These are phyloP conservation scores for Nemania abortiva DNA, from an alignment of 2,329 filamentous ascomycete species.

Conservation along the genomic window DNA sequence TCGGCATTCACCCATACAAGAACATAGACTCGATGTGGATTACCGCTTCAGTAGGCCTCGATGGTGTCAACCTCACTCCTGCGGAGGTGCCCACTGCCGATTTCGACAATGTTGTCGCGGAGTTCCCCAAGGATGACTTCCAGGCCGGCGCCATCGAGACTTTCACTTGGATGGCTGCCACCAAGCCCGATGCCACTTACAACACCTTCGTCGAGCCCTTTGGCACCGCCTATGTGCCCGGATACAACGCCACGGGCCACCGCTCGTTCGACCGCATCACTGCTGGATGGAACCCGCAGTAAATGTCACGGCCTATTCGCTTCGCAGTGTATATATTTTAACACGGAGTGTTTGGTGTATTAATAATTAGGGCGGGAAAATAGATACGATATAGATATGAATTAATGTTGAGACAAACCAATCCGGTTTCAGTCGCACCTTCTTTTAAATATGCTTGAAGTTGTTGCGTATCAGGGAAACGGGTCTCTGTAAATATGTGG, in stretches of 20 bases:
- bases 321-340: conserved; percentile 4
- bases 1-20: conserved; percentile 34
- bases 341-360: neutral
- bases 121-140: conserved; percentile 34
- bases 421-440: neutral
- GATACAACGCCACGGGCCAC: conserved; percentile 35
- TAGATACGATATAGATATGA: neutral
- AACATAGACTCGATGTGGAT: conserved; percentile 35
- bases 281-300: conserved; percentile 2
- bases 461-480: neutral
- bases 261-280: conserved; percentile 35
- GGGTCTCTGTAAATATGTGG: too few species aligned
- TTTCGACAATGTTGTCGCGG: conserved; percentile 26
- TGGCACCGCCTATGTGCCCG: conserved; percentile 28
- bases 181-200: conserved; percentile 37
- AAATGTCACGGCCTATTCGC: neutral
- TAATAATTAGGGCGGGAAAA: neutral
- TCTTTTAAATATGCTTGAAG: neutral
- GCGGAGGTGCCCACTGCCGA: conserved; percentile 20
- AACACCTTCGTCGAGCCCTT: conserved; percentile 38
- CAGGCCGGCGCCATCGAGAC: conserved; percentile 37
- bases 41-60: conserved; percentile 30
- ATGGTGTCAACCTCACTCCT: conserved; percentile 28
- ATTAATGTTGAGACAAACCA: conserved; percentile 2
- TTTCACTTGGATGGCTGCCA: conserved; percentile 34